A percentile compares a stretch with the other conserved stretches of the same genome.
These are phyloP conservation scores for Pachysandra terminalis DNA, from an alignment of 164 flowering plant genomes.

Conservation along the genomic window DNA sequence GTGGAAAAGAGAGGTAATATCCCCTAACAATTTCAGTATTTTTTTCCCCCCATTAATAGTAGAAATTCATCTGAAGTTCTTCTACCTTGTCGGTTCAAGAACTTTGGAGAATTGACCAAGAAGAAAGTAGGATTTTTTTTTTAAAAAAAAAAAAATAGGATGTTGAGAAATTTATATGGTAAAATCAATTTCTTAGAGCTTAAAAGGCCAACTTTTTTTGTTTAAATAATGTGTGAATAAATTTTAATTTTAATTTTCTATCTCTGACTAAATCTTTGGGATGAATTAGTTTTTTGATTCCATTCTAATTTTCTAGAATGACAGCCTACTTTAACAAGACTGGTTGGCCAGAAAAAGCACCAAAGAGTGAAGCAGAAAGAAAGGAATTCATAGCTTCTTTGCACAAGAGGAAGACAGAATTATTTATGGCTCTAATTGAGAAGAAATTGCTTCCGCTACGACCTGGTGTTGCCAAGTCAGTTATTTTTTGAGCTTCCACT, in stretches of 20 bases:
- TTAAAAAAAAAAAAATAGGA: neutral
- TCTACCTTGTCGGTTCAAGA: too few relatives aligned
- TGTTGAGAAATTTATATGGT: neutral
- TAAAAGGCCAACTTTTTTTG: neutral
- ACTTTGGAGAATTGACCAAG: neutral
- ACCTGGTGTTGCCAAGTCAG: slow-evolving; percentile 94
- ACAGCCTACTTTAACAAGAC: slow-evolving; percentile 91
- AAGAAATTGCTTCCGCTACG: slow-evolving; percentile 91
- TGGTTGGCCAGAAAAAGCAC: slow-evolving; percentile 94
- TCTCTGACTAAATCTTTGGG: neutral
- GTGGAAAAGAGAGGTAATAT: slow-evolving; percentile 90
- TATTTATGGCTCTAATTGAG: slow-evolving; percentile 95
- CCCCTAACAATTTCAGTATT: neutral
- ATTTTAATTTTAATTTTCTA: neutral
- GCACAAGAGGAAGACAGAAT: slow-evolving; percentile 85
- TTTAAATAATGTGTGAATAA: neutral
- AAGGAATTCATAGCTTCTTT: slow-evolving; percentile 81
- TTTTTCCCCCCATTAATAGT: neutral
- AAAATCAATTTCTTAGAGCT: neutral
- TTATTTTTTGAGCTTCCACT: slow-evolving; percentile 7
- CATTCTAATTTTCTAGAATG: slow-evolving; percentile 53
- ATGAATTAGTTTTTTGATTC: slow-evolving; percentile 4
- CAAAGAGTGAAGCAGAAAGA: slow-evolving; percentile 72
- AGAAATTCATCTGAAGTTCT: too few relatives aligned
- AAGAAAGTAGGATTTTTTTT: too few relatives aligned